A percentile compares a stretch with the other conserved stretches of the same genome.
These are phyloP conservation scores for Chlorencoelia australis DNA, from an alignment of 2,329 filamentous ascomycete genomes.

Conservation along the genomic window DNA sequence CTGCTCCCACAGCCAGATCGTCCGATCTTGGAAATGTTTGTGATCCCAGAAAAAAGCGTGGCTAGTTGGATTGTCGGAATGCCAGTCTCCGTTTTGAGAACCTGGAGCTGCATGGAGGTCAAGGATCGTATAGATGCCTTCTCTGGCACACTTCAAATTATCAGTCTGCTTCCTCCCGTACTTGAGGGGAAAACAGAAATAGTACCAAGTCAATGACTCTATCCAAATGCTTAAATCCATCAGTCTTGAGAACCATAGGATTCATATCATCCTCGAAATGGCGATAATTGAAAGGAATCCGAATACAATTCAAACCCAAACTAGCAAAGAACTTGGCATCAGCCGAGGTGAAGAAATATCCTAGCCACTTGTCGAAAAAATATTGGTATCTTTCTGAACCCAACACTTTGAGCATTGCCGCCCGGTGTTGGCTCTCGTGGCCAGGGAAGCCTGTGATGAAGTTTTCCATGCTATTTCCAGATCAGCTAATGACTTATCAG, in stretches of 20 bases:
- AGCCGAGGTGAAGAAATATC: slow-evolving; percentile 45
- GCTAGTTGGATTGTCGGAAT: slow-evolving; percentile 31
- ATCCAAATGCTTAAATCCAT: slow-evolving; percentile 40
- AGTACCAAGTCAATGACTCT: slow-evolving; percentile 34
- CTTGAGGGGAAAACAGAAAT: background rate
- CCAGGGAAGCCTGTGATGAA: slow-evolving; percentile 55
- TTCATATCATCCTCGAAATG: slow-evolving; percentile 45
- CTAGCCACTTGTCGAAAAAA: slow-evolving; percentile 42
- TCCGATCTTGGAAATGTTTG: slow-evolving; percentile 37
- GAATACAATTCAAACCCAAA: slow-evolving; percentile 46
- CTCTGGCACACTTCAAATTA: slow-evolving; percentile 25
- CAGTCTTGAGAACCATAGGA: slow-evolving; percentile 36
- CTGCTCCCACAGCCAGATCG: slow-evolving; percentile 35
- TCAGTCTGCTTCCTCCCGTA: background rate
- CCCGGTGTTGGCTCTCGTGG: slow-evolving; percentile 45
- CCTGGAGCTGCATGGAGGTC: slow-evolving; percentile 37
- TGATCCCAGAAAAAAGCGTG: slow-evolving; percentile 38
- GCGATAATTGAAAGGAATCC: slow-evolving; percentile 51
- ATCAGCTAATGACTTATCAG: no score
- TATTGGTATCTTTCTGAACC: slow-evolving; percentile 47
- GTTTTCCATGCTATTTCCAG: slow-evolving; percentile 53
- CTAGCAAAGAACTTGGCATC: slow-evolving; percentile 49
- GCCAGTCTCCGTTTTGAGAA: slow-evolving; percentile 40
- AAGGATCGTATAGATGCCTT: slow-evolving; percentile 36
- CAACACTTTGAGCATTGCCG: slow-evolving; percentile 41